phyloP scores from a whole-genome alignment of 2,329 filamentous ascomycete species.

The Sclerotinia minor region DNA sequence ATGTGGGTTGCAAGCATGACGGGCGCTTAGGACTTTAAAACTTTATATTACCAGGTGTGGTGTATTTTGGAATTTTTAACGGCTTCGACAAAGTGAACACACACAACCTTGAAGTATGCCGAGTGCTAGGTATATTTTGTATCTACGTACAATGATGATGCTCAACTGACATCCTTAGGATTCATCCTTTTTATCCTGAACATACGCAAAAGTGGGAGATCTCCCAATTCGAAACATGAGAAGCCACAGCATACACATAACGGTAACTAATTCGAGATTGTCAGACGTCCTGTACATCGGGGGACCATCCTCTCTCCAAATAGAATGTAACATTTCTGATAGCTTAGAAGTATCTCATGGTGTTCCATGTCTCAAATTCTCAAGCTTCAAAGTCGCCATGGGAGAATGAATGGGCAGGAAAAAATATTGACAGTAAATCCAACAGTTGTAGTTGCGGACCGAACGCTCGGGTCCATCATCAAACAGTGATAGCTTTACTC shows the following conservation, averaged over 20 bases:
- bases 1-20: conserved; percentile 9
- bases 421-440: neutral
- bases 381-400: neutral
- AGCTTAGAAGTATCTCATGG: neutral
- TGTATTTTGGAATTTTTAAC: neutral
- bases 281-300: neutral
- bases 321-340: neutral
- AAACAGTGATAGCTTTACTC: neutral
- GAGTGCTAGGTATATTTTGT: neutral
- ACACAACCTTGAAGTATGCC: conserved; percentile 9
- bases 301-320: conserved; percentile 4
- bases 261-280: neutral
- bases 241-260: neutral
- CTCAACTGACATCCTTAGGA: conserved; percentile 2
- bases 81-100: conserved; percentile 11
- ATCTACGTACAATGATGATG: neutral
- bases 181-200: conserved; percentile 1
- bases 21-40: conserved; percentile 23
- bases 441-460: conserved; percentile 8
- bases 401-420: neutral
- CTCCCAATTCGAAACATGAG: conserved; percentile 15
- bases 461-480: neutral
- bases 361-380: neutral
- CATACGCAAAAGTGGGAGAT: neutral
- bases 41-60: neutral